Evolutionary conservation across 2,329 filamentous ascomycete species (phyloP), one percentile per base, ranked within the genome.

Genomic region (Calonectria fujianensis): DNA sequence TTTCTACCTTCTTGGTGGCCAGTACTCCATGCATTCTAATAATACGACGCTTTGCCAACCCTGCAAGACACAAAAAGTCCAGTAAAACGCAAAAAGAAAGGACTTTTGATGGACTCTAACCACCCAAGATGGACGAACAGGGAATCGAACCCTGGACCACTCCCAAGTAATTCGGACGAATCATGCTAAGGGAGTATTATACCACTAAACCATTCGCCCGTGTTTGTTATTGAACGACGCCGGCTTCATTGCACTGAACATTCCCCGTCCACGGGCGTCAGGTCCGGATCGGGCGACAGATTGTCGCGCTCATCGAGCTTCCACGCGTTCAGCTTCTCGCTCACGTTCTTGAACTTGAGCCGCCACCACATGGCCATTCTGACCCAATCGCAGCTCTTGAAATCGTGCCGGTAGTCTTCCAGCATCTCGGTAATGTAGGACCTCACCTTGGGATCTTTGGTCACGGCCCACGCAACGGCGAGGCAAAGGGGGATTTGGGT

Each of bases 401-500:
- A 81, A 39, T 82, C 80, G 10, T 54, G 54, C 16, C 76, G 72
- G 51, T 80, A 81, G 20, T 81, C 70, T 13, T 71, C 59, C n/a
- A 82, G 32, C 31, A 75, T 70, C 8, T 29, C 37, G 27, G 64
- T 41, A 37, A 80, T 75, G 7, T 54, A 64, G 2, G 39, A 24
- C 48, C 67, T 59, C 45, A 76, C 39, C 16, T 10, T 45, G 4
- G 16, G 24, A 16, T 88, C 86, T 4, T 82, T 82, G 3, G 78
- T 77, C 29, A 76, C 73, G 0, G 78, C 76, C 80, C 80, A 83
- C 0, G 79, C 82, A 1, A 80, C 70, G 11, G 82, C 59, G 3
- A 84, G 73, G 14, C 76, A 79, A 1, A 80, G 68, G 7, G 81
- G 80, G 35, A 82, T 76, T 29, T 82, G 80, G 37, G 78, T 78